Evolutionary conservation across 768 basidiomycete genomes (phyloP), one percentile per base, ranked within the genome.

Genomic region (Boletus patriciae): DNA sequence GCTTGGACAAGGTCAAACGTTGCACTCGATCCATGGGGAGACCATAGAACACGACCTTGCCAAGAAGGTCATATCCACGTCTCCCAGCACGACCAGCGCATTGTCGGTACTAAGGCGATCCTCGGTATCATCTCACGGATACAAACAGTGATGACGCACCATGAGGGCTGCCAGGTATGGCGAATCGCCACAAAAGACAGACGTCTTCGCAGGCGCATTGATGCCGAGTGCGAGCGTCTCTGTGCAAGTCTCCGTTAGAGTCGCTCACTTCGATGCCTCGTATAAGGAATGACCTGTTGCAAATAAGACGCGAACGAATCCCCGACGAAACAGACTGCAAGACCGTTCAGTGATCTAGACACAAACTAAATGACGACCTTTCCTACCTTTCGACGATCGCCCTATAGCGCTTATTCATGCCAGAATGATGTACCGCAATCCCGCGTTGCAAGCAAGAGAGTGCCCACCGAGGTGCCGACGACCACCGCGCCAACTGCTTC

Each of bases 31-130:
- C 81, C 65, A 85, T 77, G 4, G 85, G 70, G 9, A 90, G 66
- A 25, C 86, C 87, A 62, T 86, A 88, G 73, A 90, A 90, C 3
- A 90, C 76, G 38, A 89, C 87, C 50, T 85, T 86, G 8, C 88
- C 87, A 0, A 85, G 74, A 7, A 85, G 77, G 62, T 89, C 87
- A 57, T 78, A 88, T 3, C 87, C 88, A 63, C 88, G 79, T 42
- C 88, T 80, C 55, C 88, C 87, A 41, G 87, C 87, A 67, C 87
- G 79, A 53, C 88, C 88, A 44, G 85, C 80, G 57, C 86, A 87
- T 77, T 89, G 87, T 13, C 88, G 83, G 66, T 85, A 89, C 84
- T 86, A 61, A 33, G 12, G 13, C 0, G 6, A 34, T 34, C 29
- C 34, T 58, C 58, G 61, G 52, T 51, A 38, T 27, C 7, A 13